Percentiles rank a stretch among this genome's conserved stretches.
Evolutionary conservation across 2,329 filamentous ascomycete species (phyloP).

Genomic region (Lachnellula arida): DNA sequence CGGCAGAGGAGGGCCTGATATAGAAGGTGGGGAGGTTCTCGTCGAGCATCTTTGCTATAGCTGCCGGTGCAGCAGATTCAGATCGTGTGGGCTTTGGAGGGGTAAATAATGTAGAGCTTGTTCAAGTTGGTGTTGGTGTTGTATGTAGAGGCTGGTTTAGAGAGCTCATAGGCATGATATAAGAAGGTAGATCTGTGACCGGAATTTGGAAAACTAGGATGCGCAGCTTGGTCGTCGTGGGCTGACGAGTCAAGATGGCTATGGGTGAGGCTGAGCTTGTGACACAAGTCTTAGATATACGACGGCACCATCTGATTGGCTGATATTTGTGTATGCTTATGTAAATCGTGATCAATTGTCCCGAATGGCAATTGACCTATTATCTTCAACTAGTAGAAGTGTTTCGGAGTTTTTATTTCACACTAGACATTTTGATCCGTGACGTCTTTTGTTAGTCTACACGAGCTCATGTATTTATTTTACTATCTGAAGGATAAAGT

Average conservation of each 20-base stretch:
- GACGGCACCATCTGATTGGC: no score
- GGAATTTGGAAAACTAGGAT: neutral
- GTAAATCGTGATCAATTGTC: no score
- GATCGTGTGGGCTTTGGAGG: neutral
- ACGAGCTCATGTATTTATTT: no score
- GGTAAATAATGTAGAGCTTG: neutral
- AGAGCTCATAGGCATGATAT: neutral
- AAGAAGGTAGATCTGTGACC: neutral
- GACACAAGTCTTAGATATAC: no score
- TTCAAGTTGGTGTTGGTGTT: slow-evolving; percentile 6
- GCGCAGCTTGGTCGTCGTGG: slow-evolving; percentile 4
- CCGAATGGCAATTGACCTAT: no score
- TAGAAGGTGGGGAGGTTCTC: slow-evolving; percentile 80
- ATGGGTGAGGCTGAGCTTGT: slow-evolving; percentile 12
- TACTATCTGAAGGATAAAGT: no score
- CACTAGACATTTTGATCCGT: no score
- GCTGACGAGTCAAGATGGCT: slow-evolving; percentile 14
- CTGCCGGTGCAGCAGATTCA: slow-evolving; percentile 13
- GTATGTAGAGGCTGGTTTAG: neutral
- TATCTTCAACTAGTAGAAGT: no score
- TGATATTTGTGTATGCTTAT: no score
- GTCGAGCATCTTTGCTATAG: slow-evolving; percentile 66
- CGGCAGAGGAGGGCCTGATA: slow-evolving; percentile 44
- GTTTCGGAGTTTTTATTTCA: no score
- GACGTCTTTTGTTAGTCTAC: no score